Evolutionary conservation across 2,329 filamentous ascomycete species (phyloP).

Genomic region (Spiromastix sp.): DNA sequence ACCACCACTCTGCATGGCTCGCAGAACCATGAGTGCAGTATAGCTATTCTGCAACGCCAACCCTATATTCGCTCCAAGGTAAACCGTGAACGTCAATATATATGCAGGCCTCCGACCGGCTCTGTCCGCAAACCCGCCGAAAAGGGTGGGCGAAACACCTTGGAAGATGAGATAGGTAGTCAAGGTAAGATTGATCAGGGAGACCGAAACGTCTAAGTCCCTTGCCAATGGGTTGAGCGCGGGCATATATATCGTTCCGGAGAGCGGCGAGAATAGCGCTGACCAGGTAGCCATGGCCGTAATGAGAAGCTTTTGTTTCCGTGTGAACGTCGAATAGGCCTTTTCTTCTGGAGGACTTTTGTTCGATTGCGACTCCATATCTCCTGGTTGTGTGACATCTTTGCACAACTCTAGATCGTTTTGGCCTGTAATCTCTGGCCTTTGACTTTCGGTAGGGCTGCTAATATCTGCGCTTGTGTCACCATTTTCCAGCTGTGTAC

Average conservation of each 20-base stretch:
- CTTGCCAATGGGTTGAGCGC: constrained; percentile 31
- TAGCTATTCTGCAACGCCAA: constrained; percentile 30
- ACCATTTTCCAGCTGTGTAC: too few species aligned
- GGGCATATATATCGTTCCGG: constrained; percentile 39
- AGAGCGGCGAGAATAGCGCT: constrained; percentile 32
- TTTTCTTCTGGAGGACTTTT: too few species aligned
- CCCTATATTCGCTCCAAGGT: constrained; percentile 30
- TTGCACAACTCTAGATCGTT: too few species aligned
- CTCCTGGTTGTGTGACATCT: too few species aligned
- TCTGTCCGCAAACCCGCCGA: constrained; percentile 31
- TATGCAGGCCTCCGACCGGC: constrained; percentile 32
- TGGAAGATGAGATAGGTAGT: constrained; percentile 38
- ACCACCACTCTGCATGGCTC: constrained; percentile 35
- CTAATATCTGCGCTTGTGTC: too few species aligned
- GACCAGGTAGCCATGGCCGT: too few species aligned
- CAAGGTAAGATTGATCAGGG: constrained; percentile 34
- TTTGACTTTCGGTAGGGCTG: too few species aligned
- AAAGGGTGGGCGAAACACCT: constrained; percentile 33
- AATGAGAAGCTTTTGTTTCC: too few species aligned
- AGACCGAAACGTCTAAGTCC: constrained; percentile 30
- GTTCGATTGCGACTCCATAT: too few species aligned
- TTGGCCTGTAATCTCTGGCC: too few species aligned
- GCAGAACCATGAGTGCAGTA: constrained; percentile 28
- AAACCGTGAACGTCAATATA: constrained; percentile 30
- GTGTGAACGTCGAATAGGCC: too few species aligned